phyloP scores from a whole-genome alignment of 257 asterid genomes.

The Anisodus acutangulus region DNA sequence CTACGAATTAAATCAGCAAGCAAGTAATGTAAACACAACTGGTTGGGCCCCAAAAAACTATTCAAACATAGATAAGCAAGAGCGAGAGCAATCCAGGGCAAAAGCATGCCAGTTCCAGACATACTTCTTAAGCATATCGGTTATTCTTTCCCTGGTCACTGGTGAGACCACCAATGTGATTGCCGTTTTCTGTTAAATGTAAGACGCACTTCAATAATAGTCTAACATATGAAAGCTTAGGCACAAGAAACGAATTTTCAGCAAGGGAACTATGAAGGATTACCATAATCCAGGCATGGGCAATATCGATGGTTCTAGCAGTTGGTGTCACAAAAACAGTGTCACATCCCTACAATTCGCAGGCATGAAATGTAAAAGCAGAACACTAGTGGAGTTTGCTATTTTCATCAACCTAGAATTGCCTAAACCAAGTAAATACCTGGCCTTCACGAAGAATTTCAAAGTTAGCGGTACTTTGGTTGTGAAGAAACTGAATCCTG shows the following conservation, averaged over 20 bases:
- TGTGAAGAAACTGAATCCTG: constrained; percentile 90
- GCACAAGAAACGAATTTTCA: constrained; percentile 25
- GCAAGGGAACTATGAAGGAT: constrained; percentile 37
- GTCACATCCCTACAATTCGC: constrained; percentile 79
- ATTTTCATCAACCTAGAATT: constrained; percentile 11
- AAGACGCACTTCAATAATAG: constrained; percentile 27
- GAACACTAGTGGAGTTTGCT: constrained; percentile 14
- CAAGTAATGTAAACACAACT: constrained; percentile 15
- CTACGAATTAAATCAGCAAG: constrained; percentile 42
- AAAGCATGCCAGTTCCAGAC: constrained; percentile 36
- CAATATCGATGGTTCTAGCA: constrained; percentile 93
- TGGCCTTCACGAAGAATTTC: constrained; percentile 83
- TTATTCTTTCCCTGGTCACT: constrained; percentile 65
- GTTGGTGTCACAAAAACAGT: constrained; percentile 95
- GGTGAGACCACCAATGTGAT: constrained; percentile 83
- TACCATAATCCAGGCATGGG: constrained; percentile 94
- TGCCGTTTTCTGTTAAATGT: constrained; percentile 79
- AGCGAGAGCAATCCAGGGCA: not conserved
- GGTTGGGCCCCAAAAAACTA: constrained; percentile 15
- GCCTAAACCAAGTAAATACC: constrained; percentile 53
- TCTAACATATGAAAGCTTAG: constrained; percentile 25
- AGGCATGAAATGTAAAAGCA: constrained; percentile 30
- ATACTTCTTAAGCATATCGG: constrained; percentile 81
- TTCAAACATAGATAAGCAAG: constrained; percentile 23
- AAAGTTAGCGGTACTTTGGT: constrained; percentile 95